phyloP scores from a whole-genome alignment of 2,329 filamentous ascomycete genomes.

The Sarocladium kiliense region DNA sequence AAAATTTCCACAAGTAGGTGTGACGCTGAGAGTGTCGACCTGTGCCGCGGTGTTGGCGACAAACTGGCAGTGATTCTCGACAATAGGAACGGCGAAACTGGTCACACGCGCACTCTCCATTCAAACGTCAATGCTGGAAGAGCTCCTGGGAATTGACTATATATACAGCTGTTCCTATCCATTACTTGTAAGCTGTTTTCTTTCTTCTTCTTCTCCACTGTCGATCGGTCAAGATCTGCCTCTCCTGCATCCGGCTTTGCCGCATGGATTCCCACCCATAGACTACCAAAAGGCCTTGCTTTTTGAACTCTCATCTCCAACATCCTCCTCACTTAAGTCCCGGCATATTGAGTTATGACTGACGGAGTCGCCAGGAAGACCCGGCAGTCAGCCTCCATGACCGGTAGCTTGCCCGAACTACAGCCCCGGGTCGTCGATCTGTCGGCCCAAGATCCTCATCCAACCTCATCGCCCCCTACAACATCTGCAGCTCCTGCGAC shows the following conservation, averaged over 20 bases:
- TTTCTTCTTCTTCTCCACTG: background rate
- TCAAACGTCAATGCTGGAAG: background rate
- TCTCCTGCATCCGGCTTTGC: background rate
- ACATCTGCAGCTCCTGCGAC: background rate
- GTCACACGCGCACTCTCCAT: background rate
- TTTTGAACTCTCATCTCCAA: no score
- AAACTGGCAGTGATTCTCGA: background rate
- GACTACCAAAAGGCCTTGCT: no score
- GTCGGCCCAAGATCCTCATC: no score
- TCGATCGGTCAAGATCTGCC: background rate
- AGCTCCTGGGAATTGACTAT: background rate
- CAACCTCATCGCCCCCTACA: background rate
- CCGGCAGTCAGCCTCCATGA: background rate
- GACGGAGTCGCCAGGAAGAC: background rate
- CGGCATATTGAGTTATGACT: background rate
- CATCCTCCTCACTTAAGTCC: no score
- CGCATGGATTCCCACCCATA: no score
- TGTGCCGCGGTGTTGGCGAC: background rate
- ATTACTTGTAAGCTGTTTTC: background rate
- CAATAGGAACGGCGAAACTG: background rate
- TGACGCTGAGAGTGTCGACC: no score
- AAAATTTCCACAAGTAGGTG: no score
- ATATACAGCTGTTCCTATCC: background rate
- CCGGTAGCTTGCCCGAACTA: background rate
- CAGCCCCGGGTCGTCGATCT: background rate